These are phyloP conservation scores for Aphanomyces astaci DNA, from an alignment of 352 stramenopile species.

Conservation along the genomic window DNA sequence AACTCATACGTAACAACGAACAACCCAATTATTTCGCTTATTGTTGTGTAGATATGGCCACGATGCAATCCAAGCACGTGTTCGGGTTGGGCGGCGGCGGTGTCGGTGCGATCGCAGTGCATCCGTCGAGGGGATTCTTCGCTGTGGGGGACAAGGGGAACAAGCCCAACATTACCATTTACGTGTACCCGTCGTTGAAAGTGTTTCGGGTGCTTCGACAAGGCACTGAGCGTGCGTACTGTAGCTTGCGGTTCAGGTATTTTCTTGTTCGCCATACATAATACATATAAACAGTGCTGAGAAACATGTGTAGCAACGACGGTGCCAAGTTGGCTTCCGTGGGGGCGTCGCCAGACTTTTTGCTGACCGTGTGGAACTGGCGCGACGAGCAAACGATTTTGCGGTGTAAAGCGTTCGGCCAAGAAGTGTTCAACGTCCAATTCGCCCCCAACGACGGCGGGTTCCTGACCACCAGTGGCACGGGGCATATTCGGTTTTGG, in stretches of 20 bases:
- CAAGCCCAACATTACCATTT: constrained; percentile 83
- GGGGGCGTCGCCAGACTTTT: constrained; percentile 76
- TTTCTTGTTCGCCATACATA: neutral
- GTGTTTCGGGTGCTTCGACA: constrained; percentile 69
- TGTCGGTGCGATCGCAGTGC: constrained; percentile 60
- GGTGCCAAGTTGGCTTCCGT: constrained; percentile 87
- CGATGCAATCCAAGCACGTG: constrained; percentile 35
- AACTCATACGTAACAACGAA: constrained; percentile 33
- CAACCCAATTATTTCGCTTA: neutral
- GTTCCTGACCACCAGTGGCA: constrained; percentile 87
- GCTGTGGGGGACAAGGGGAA: constrained; percentile 84
- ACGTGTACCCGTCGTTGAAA: constrained; percentile 69
- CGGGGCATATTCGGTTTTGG: constrained; percentile 94
- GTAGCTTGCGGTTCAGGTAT: constrained; percentile 52
- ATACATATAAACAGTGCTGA: constrained; percentile 18
- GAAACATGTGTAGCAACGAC: constrained; percentile 40
- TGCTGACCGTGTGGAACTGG: constrained; percentile 93
- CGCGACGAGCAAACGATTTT: constrained; percentile 81
- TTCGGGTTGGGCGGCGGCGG: constrained; percentile 64
- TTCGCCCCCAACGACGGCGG: constrained; percentile 86
- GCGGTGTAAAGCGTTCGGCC: constrained; percentile 90
- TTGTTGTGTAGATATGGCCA: constrained; percentile 24
- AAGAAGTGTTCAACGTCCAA: constrained; percentile 89
- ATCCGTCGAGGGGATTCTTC: constrained; percentile 65
- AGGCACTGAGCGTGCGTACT: constrained; percentile 80